A percentile compares a stretch with the other conserved stretches of the same genome.
These are phyloP conservation scores for Meira miltonrushii DNA, from an alignment of 1,284 basidiomycete species.

Conservation along the genomic window DNA sequence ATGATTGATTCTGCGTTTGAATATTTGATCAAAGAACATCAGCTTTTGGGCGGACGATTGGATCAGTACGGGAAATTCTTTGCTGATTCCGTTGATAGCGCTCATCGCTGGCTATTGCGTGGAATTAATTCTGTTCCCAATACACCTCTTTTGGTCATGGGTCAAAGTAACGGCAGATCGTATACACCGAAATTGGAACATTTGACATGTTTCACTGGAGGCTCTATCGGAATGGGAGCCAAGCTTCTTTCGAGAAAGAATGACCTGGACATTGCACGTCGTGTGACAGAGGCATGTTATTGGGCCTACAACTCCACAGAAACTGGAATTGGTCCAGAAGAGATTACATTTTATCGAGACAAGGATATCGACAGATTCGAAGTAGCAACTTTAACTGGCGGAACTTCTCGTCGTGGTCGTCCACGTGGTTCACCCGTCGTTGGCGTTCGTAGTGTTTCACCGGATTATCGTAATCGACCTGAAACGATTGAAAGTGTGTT, in stretches of 20 bases:
- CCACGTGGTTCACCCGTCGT: slow-evolving; percentile 42
- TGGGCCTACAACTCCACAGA: slow-evolving; percentile 54
- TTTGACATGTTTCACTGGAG: slow-evolving; percentile 59
- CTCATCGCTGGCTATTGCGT: slow-evolving; percentile 53
- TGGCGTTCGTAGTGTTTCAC: slow-evolving; percentile 30
- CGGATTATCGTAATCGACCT: slow-evolving; percentile 53
- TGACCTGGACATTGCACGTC: slow-evolving; percentile 54
- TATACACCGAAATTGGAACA: slow-evolving; percentile 50
- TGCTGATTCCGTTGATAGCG: slow-evolving; percentile 55
- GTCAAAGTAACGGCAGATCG: slow-evolving; percentile 11
- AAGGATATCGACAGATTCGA: slow-evolving; percentile 38
- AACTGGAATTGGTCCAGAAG: slow-evolving; percentile 50
- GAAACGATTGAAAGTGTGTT: slow-evolving; percentile 61
- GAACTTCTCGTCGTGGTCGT: slow-evolving; percentile 26
- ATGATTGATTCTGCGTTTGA: slow-evolving; percentile 58
- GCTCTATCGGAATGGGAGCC: slow-evolving; percentile 59
- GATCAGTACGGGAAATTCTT: slow-evolving; percentile 57
- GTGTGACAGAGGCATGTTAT: slow-evolving; percentile 58
- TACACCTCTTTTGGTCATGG: slow-evolving; percentile 49
- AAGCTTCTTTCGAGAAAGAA: slow-evolving; percentile 53
- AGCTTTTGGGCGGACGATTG: slow-evolving; percentile 55
- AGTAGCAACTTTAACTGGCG: slow-evolving; percentile 22
- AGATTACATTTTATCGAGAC: slow-evolving; percentile 33
- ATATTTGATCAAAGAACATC: slow-evolving; percentile 59
- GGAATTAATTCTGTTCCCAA: slow-evolving; percentile 55